These are phyloP conservation scores for Coprinellus aureogranulatus DNA, from an alignment of 768 basidiomycete genomes.

Conservation along the genomic window DNA sequence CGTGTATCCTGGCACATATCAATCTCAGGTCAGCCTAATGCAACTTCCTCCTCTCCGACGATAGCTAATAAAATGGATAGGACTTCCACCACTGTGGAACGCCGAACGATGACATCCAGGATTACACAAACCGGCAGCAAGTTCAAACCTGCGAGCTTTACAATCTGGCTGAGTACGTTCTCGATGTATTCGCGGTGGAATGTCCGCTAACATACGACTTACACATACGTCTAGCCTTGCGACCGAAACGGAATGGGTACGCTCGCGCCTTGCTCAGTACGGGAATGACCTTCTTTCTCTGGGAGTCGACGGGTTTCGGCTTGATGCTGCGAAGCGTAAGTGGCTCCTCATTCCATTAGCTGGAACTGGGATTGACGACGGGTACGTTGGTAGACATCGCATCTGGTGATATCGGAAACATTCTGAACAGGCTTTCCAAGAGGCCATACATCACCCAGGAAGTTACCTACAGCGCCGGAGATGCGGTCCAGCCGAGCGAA, in stretches of 20 bases:
- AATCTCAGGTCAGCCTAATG: constrained; percentile 34
- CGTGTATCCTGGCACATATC: constrained; percentile 48
- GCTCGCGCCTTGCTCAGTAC: constrained; percentile 51
- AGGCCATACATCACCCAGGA: constrained; percentile 65
- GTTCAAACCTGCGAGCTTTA: constrained; percentile 57
- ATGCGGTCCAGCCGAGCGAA: constrained; percentile 54
- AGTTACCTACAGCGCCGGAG: constrained; percentile 49
- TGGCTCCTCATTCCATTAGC: not conserved
- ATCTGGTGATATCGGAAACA: constrained; percentile 51
- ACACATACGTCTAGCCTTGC: too few relatives aligned
- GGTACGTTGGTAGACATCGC: constrained; percentile 52
- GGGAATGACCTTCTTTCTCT: constrained; percentile 60
- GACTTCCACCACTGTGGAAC: constrained; percentile 68
- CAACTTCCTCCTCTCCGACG: not conserved
- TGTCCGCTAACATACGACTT: not conserved
- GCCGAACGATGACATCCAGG: constrained; percentile 49
- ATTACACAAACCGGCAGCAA: constrained; percentile 51
- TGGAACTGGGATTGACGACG: not conserved
- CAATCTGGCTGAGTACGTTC: constrained; percentile 50
- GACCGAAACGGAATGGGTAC: constrained; percentile 61
- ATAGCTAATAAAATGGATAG: constrained; percentile 13
- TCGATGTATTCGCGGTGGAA: not conserved
- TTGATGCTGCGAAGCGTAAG: constrained; percentile 67
- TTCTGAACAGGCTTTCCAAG: constrained; percentile 40
- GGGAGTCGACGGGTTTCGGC: constrained; percentile 59